A percentile compares a stretch with the other conserved stretches of the same genome.
Evolutionary conservation across 2,329 filamentous ascomycete species (phyloP).

Genomic region (Didymella pinodella): DNA sequence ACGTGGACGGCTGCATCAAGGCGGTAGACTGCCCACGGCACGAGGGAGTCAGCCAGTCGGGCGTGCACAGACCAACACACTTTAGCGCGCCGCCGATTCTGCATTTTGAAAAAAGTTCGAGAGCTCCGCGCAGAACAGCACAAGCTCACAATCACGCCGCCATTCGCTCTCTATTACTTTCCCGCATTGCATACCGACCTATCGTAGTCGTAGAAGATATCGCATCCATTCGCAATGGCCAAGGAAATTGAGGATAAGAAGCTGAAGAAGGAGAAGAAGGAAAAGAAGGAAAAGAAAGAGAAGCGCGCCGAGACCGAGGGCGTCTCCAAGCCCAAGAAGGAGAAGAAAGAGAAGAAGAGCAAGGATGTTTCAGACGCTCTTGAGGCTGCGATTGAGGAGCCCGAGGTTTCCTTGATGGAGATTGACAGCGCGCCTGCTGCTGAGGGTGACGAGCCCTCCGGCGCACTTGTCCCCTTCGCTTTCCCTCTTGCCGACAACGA

Average conservation of each 20-base stretch:
- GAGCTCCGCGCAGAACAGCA: slow-evolving; percentile 29
- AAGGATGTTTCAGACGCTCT: slow-evolving; percentile 64
- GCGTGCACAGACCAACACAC: not conserved
- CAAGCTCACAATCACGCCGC: slow-evolving; percentile 15
- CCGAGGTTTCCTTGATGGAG: slow-evolving; percentile 60
- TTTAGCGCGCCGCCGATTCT: slow-evolving; percentile 15
- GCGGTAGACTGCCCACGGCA: slow-evolving; percentile 1
- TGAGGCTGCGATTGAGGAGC: slow-evolving; percentile 64
- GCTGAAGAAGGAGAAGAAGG: slow-evolving; percentile 63
- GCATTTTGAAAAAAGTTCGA: slow-evolving; percentile 28
- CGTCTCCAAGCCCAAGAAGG: slow-evolving; percentile 62
- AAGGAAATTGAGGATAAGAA: slow-evolving; percentile 52
- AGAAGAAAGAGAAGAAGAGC: slow-evolving; percentile 71
- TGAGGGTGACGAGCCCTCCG: slow-evolving; percentile 54
- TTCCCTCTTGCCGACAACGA: slow-evolving; percentile 77
- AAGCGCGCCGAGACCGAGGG: slow-evolving; percentile 61
- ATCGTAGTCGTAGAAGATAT: not conserved
- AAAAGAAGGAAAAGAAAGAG: slow-evolving; percentile 70
- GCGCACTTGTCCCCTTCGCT: slow-evolving; percentile 81
- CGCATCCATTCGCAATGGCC: slow-evolving; percentile 38
- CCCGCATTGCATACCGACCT: slow-evolving; percentile 1
- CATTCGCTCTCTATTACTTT: slow-evolving; percentile 12
- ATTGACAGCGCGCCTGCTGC: slow-evolving; percentile 52
- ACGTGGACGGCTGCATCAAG: slow-evolving; percentile 3
- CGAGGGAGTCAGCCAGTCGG: not conserved